Evolutionary conservation across 345 rosid species (phyloP), one percentile per base, ranked within the genome.

Genomic region (Sapria himalayana): DNA sequence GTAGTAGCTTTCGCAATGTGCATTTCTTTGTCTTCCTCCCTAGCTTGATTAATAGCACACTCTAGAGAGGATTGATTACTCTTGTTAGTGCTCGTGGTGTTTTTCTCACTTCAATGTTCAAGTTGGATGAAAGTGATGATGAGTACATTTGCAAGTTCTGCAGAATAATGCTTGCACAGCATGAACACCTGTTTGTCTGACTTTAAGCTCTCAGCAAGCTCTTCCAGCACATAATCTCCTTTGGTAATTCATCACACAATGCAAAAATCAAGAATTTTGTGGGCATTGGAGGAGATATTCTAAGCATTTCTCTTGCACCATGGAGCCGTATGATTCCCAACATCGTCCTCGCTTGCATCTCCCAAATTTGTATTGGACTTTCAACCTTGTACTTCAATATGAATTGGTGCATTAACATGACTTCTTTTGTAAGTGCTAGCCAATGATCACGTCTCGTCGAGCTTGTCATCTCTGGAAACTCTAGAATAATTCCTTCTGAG

Each of bases 381-480:
- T 74, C 65, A 51, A 70, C 61, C 19, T 60, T 61, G 16, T 37
- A 59, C 39, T 61, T 68, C 25, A 52, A 63, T 33, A 82, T 49
- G 61, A 89, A 89, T 12, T 57, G 67, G 61, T 82, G 94, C 85
- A 76, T 61, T 33, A 78, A 34, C 51, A 72, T 57, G 41, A 89
- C 33, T 50, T 89, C 94, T 51, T 69, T 79, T 0, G 55, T 49
- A 19, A 82, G 66, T 25, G 78, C 76, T 18, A 82, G 78, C 98
- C 93, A 82, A 45, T 74, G 94, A 41, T 77, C 79, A n/a, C 93
- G 66, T 56, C 98, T 82, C 0, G 91, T 89, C 25, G 93, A 82
- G 62, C 94, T 76, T 20, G 93, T 82, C 55, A 82, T 48, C 81
- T 79, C 98, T 0, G 98, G 94, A 56, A 89, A 89, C 66, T 79